Conservation (phyloP, 2,329 filamentous ascomycete species). For the Fusarium gaditjirri region DNA sequence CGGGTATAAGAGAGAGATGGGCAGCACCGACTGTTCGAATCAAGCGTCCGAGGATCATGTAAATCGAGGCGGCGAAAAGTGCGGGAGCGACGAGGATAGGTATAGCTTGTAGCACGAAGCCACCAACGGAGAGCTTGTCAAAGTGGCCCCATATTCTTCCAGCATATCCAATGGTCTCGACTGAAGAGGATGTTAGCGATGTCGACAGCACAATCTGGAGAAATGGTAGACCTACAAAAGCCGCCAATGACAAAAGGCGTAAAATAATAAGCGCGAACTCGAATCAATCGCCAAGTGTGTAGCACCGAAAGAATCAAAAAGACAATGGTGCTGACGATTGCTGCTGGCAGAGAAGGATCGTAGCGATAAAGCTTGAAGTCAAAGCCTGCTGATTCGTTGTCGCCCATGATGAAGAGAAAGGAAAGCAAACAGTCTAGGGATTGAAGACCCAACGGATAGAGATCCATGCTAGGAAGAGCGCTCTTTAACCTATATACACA, state of each 20-base stretch:
- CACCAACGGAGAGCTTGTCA: background rate
- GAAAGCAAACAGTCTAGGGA: background rate
- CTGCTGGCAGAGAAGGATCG: background rate
- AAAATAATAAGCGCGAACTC: slow-evolving; percentile 6
- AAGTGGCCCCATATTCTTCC: slow-evolving; percentile 20
- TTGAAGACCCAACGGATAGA: fast-evolving
- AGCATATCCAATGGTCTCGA: slow-evolving; percentile 7
- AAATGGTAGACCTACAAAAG: background rate
- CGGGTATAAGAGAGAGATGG: background rate
- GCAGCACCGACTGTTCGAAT: slow-evolving; percentile 10
- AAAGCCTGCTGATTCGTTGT: background rate
- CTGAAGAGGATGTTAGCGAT: background rate
- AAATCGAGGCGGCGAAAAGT: slow-evolving; percentile 15
- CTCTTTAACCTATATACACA: background rate
- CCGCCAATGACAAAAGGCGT: slow-evolving; percentile 6
- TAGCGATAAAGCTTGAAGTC: slow-evolving; percentile 21
- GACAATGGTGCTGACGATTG: background rate
- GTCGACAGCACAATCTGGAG: fast-evolving
- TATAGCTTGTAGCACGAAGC: slow-evolving; percentile 9
- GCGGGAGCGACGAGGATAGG: slow-evolving; percentile 17
- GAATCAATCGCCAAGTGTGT: background rate
- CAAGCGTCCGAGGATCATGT: slow-evolving; percentile 18
- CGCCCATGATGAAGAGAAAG: background rate
- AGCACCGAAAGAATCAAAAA: background rate
- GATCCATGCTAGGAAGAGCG: background rate